These are phyloP conservation scores for Saccharum spontaneum DNA, from an alignment of 176 grass and related monocot species.

Conservation along the genomic window DNA sequence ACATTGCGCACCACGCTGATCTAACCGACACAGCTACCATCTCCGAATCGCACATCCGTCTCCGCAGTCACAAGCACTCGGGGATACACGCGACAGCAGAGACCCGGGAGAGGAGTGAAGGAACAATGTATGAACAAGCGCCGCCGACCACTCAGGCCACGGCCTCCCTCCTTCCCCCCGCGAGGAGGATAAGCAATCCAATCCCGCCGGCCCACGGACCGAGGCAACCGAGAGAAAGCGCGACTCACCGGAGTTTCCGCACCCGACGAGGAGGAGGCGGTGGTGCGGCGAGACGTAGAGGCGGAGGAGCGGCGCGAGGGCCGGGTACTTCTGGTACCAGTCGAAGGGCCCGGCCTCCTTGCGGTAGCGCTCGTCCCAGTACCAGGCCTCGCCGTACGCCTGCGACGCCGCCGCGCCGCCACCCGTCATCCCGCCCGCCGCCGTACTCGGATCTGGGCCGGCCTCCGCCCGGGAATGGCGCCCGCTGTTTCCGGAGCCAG, in stretches of 20 bases:
- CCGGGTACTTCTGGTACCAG: conserved; percentile 96
- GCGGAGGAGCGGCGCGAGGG: conserved; percentile 73
- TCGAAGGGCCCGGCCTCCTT: conserved; percentile 76
- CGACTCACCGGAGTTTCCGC: conserved; percentile 83
- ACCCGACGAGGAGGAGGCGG: conserved; percentile 80
- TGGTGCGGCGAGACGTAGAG: conserved; percentile 57
- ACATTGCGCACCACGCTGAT: not conserved
- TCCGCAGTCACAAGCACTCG: not conserved
- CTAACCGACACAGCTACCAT: not conserved
- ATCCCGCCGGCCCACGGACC: too few relatives aligned
- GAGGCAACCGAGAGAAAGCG: not conserved
- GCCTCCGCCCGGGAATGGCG: not conserved
- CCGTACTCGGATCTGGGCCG: conserved; percentile 35
- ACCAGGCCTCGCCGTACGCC: conserved; percentile 88
- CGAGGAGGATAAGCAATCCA: not conserved
- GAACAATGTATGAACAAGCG: not conserved
- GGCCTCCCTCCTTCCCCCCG: not conserved
- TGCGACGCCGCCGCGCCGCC: conserved; percentile 45
- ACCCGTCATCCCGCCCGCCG: conserved; percentile 34
- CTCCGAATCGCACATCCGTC: not conserved
- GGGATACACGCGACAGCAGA: not conserved
- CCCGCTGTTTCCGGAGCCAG: not conserved
- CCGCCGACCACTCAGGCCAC: not conserved
- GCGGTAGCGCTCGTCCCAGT: conserved; percentile 92
- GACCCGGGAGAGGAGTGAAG: not conserved